Evolutionary conservation across 371 early-diverging fungal genomes (phyloP), one percentile per base, ranked within the genome.

Genomic region (Cokeromyces recurvatus): DNA sequence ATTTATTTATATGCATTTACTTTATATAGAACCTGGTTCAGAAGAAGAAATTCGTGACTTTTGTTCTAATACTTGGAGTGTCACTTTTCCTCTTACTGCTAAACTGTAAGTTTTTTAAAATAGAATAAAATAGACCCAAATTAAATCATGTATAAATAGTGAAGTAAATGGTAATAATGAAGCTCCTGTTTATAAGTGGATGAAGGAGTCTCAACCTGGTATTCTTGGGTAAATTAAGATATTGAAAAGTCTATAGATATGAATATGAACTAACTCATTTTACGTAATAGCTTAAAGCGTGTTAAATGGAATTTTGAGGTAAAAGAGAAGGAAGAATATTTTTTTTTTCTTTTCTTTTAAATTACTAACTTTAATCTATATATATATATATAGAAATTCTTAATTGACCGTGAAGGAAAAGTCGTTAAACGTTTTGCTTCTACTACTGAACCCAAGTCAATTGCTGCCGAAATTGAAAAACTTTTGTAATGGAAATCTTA

Each of bases 71-170:
- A 87, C 72, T 60, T 89, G 82, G 51, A 82, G 78, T 22, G 89
- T 91, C 20, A 75, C 79, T 4, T 95, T 94, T 78, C 86, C 86
- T 22, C 64, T 97, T 45, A 86, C 90, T 74, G 81, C 87, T 41
- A 91, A 91, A 66, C 71, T 92, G 56, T 68, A 57, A 54, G 59
- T 57, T 21, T 4, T 31, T 4, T 19, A 14, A 1, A 32, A n/a
- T n/a, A n/a, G n/a, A n/a, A n/a, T n/a, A n/a, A n/a, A 5, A 31
- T 59, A 68, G 5, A 8, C n/a, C 11, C 17, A 12, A 20, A 15
- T 32, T 46, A 10, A 32, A n/a, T 35, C 3, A 48, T 22, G 20
- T 48, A 21, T n/a, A 19, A 25, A 14, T 53, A 72, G 67, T 48
- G 83, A 88, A 31, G 92, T 92, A 19, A 87, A 87, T 46, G 91